Conservation (phyloP, 2,329 filamentous ascomycete genomes). For the Fusarium albidum region DNA sequence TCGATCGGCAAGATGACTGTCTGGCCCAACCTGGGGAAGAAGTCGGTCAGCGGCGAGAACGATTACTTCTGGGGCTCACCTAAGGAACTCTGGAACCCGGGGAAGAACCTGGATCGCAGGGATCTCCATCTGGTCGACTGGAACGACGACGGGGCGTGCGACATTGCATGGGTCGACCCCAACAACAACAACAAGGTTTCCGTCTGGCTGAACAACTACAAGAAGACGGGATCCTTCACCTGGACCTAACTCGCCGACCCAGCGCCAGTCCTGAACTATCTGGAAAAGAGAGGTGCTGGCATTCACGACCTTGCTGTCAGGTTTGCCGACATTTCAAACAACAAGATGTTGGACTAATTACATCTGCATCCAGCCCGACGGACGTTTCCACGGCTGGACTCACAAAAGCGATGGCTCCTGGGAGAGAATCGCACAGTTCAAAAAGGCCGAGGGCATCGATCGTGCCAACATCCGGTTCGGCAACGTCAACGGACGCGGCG, state of each 20-base stretch:
- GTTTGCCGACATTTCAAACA: constrained; percentile 43
- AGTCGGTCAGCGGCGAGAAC: neutral
- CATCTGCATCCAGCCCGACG: constrained; percentile 12
- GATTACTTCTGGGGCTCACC: constrained; percentile 3
- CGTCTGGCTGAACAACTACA: constrained; percentile 13
- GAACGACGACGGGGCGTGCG: constrained; percentile 13
- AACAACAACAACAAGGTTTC: constrained; percentile 7
- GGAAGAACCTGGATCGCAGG: neutral
- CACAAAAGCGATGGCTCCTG: constrained; percentile 9
- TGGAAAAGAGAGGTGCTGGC: neutral
- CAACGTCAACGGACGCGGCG: no score
- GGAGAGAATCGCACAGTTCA: constrained; percentile 10
- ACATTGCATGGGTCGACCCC: constrained; percentile 7
- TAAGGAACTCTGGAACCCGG: neutral
- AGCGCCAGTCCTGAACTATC: neutral
- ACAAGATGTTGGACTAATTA: constrained; percentile 15
- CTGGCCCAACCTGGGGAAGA: neutral
- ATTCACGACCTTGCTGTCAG: neutral
- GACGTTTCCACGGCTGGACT: constrained; percentile 5
- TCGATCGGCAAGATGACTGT: constrained; percentile 12
- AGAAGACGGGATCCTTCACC: neutral
- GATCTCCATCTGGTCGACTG: constrained; percentile 16
- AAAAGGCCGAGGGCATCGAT: neutral
- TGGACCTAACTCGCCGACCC: constrained; percentile 1
- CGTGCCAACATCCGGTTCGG: no score